Percentiles rank a stretch among this genome's conserved stretches.
Conservation (phyloP, 305 asterid species). For the Rubia tinctorum region DNA sequence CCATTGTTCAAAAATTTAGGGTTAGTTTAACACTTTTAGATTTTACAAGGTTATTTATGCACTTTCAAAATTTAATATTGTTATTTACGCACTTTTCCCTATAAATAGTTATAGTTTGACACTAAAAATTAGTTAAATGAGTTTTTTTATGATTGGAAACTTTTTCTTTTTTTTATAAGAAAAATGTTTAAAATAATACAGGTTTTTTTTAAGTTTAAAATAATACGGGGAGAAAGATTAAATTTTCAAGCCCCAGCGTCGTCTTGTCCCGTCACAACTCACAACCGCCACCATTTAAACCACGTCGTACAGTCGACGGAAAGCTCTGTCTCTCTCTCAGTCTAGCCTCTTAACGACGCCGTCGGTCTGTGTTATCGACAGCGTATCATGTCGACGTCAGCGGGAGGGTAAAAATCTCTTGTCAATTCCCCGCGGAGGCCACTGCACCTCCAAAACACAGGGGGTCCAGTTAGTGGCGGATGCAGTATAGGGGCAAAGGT, state of each 20-base stretch:
- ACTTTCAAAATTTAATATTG: no score
- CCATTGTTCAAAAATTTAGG: no score
- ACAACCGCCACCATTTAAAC: not conserved
- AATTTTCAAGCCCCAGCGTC: not conserved
- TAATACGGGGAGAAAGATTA: not conserved
- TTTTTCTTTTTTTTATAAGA: no score
- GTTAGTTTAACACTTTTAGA: no score
- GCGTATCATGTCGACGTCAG: slow-evolving; percentile 2
- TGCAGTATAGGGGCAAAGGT: no score
- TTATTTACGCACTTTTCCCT: no score
- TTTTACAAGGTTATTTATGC: no score
- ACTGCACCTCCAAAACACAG: slow-evolving; percentile 59
- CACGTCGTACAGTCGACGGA: not conserved
- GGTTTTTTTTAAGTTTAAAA: not conserved
- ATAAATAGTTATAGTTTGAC: no score
- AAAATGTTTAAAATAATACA: no score
- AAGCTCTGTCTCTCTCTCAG: not conserved
- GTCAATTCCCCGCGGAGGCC: slow-evolving; percentile 86
- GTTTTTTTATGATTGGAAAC: no score
- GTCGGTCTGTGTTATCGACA: not conserved
- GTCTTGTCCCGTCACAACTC: not conserved
- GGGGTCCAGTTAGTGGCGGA: no score
- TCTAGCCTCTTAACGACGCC: not conserved
- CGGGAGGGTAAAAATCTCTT: slow-evolving; percentile 47
- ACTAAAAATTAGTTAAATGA: no score